A percentile compares a stretch with the other conserved stretches of the same genome.
Conservation (phyloP, 78 protist genomes). For the Anaeramoeba flamelloides region DNA sequence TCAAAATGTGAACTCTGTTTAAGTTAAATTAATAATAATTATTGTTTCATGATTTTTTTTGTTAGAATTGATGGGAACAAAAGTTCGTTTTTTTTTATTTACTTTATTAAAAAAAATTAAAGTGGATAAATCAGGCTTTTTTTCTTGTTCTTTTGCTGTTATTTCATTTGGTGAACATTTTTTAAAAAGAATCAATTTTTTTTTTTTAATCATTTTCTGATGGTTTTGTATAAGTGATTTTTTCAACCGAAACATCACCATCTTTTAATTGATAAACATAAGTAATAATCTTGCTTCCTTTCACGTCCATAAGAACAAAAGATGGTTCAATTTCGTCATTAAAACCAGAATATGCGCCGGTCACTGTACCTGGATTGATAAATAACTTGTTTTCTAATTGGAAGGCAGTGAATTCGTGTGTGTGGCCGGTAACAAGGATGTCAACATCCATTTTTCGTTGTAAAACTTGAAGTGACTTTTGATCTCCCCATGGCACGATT, state of each 20-base stretch:
- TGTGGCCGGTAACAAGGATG: constrained; percentile 65
- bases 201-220: too few species aligned
- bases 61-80: too few species aligned
- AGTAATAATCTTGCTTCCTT: constrained; percentile 36
- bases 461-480: constrained; percentile 49
- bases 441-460: constrained; percentile 93
- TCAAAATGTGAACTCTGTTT: too few species aligned
- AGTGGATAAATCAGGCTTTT: too few species aligned
- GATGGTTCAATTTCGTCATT: constrained; percentile 69
- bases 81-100: too few species aligned
- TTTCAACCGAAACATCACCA: constrained; percentile 10
- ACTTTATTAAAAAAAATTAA: too few species aligned
- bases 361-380: constrained; percentile 93
- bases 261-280: constrained; percentile 31
- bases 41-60: too few species aligned
- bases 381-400: constrained; percentile 62
- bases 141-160: too few species aligned
- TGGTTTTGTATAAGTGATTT: constrained; percentile 5
- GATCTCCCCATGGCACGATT: constrained; percentile 61
- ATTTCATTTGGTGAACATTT: too few species aligned
- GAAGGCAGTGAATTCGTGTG: constrained; percentile 21
- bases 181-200: too few species aligned
- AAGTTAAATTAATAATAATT: too few species aligned
- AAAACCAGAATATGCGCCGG: too few species aligned
- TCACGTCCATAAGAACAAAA: constrained; percentile 83